Base-by-base conservation (phyloP, 208 protist species). In the Novymonas esmeraldas region DNA sequence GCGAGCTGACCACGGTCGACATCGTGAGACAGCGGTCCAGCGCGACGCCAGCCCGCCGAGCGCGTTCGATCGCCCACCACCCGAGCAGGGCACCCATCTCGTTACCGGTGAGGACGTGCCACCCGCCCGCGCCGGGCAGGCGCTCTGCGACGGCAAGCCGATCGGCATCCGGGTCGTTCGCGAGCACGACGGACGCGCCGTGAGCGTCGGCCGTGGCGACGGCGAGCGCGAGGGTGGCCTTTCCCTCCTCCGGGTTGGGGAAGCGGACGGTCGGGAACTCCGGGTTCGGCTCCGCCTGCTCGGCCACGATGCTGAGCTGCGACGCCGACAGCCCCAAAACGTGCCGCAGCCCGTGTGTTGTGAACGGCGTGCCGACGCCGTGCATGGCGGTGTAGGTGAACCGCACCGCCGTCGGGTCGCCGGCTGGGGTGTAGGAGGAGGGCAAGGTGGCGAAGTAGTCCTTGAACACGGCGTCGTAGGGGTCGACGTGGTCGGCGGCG, bases 121-220 rank as follows among this genome's bases (percentile, higher is more conserved):
- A 99, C 22, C 94, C 98, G 64, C 86, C 62, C 26, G 16, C 26
- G 6, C 38, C 31, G 0, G 68, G 22, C 10, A 81, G 59, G 38
- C 59, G 75, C 79, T 99, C 98, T 41, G 96, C 97, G 26, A 99
- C 84, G 13, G 97, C 98, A 28, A 99, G 84, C 33, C 99, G 82
- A 79, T 99, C 99, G 2, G 98, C 97, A 71, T 99, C 98, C 16
- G 99, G 99, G 78, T 99, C 99, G 73, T 99, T 99, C 6, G 98
- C 99, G 16, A 99, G 61, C 49, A 99, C 98, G 0, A 99, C 45
- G 13, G 45, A n/a, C 26, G 86, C 57, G 20, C 76, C 78, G 41
- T 61, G 39, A 1, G 20, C 33, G 2, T 96, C 73, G 11, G 98
- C 98, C 6, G 69, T 85, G 11, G 86, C 64, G n/a, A 98, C 97